A percentile compares a stretch with the other conserved stretches of the same genome.
Conservation (phyloP, 768 basidiomycete genomes). For the Hemileccinum impolitum region DNA sequence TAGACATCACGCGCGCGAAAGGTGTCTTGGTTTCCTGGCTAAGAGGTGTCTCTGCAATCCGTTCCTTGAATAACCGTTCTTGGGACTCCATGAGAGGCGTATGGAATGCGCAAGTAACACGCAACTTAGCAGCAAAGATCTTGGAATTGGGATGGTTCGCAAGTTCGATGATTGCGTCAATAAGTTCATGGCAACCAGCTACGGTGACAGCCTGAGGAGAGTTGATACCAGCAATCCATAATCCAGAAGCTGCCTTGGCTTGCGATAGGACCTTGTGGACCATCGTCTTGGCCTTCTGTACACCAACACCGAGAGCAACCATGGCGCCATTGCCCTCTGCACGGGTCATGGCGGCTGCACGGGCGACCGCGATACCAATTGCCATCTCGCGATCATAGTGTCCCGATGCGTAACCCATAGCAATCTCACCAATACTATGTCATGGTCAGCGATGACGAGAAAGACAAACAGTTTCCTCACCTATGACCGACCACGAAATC, state of each 20-base stretch:
- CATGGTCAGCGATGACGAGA: slow-evolving; percentile 5
- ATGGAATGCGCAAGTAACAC: slow-evolving; percentile 34
- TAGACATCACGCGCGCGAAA: slow-evolving; percentile 33
- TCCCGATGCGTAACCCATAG: slow-evolving; percentile 37
- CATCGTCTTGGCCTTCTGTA: slow-evolving; percentile 30
- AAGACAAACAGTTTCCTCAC: slow-evolving; percentile 7
- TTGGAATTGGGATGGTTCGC: slow-evolving; percentile 25
- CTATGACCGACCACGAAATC: slow-evolving; percentile 36
- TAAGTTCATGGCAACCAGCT: slow-evolving; percentile 29
- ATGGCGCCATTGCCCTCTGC: slow-evolving; percentile 36
- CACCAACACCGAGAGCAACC: slow-evolving; percentile 34
- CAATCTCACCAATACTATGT: slow-evolving; percentile 32
- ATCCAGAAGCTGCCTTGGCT: slow-evolving; percentile 22
- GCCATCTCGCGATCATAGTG: slow-evolving; percentile 34
- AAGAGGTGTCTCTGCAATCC: slow-evolving; percentile 15
- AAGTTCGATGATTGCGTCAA: slow-evolving; percentile 29
- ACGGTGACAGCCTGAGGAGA: slow-evolving; percentile 36
- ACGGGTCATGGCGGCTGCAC: slow-evolving; percentile 34
- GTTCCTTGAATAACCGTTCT: slow-evolving; percentile 30
- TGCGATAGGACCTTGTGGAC: slow-evolving; percentile 32
- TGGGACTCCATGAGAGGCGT: slow-evolving; percentile 35
- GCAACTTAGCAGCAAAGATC: slow-evolving; percentile 29
- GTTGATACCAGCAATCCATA: slow-evolving; percentile 37
- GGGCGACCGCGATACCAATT: slow-evolving; percentile 34
- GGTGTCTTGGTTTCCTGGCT: slow-evolving; percentile 18